Conservation (phyloP, 2,329 filamentous ascomycete species). For the Tolypocladium capitatum region DNA sequence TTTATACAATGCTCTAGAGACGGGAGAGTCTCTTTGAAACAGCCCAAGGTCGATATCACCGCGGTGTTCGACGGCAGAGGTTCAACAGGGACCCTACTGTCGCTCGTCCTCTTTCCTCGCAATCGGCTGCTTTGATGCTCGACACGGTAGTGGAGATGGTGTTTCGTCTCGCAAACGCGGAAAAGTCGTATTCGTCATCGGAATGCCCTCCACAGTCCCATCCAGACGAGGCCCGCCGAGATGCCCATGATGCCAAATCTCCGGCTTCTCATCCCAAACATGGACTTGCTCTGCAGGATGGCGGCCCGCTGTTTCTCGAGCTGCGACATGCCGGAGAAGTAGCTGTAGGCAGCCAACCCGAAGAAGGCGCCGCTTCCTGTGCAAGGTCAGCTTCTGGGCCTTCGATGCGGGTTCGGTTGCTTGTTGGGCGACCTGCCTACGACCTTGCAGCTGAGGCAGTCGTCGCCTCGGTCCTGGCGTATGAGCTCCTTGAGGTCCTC, state of each 20-base stretch:
- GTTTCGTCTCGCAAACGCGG: not conserved
- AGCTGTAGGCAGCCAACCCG: slow-evolving; percentile 65
- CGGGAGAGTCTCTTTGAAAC: not conserved
- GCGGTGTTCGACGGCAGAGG: too few species aligned
- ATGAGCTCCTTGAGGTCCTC: slow-evolving; percentile 47
- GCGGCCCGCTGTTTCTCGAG: slow-evolving; percentile 50
- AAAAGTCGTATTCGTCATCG: slow-evolving; percentile 24
- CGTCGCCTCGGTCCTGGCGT: slow-evolving; percentile 42
- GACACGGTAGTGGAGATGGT: not conserved
- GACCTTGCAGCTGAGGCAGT: slow-evolving; percentile 60
- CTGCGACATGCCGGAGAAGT: slow-evolving; percentile 60
- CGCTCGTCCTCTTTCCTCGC: too few species aligned
- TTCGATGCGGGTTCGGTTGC: not conserved
- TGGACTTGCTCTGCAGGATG: slow-evolving; percentile 55
- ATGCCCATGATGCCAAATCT: slow-evolving; percentile 53
- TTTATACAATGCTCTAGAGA: not conserved
- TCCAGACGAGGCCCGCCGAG: slow-evolving; percentile 52
- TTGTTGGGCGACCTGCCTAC: slow-evolving; percentile 42
- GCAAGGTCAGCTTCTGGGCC: not conserved
- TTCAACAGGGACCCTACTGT: not conserved
- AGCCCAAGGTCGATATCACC: not conserved
- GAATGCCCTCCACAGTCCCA: slow-evolving; percentile 57
- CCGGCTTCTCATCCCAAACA: slow-evolving; percentile 60
- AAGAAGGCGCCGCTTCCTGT: slow-evolving; percentile 63
- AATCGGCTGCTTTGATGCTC: too few species aligned